Evolutionary conservation across 2,329 filamentous ascomycete genomes (phyloP), one percentile per base, ranked within the genome.

Genomic region (Zasmidium angulare): DNA sequence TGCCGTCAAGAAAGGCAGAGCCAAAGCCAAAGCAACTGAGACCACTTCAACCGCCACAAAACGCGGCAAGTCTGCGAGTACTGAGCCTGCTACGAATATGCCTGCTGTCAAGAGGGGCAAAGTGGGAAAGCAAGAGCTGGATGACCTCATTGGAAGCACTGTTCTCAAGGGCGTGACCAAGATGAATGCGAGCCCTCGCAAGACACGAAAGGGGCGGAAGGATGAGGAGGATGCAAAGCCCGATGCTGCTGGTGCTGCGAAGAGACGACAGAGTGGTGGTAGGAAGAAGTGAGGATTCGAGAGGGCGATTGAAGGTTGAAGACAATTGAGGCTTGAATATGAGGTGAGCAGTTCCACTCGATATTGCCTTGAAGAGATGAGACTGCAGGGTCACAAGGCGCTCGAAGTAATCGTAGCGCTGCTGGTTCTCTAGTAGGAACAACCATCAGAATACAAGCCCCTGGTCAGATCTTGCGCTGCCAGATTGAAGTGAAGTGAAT

Each of bases 201-300:
- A 64, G 58, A 64, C 63, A 11, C 53, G 63, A 31, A 53, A 31
- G 17, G 60, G 61, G 52, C 47, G 55, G 22, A 60, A 58, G 29
- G 50, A 48, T 12, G 50, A 56, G 23, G 46, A 55, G 31, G 53
- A 56, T n/a, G 46, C 29, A 11, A 50, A 22, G 52, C 63, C 63
- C 11, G 57, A 60, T 53, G 57, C 55, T 11, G 48, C 47, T 24
- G 53, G 49, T 14, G 60, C 63, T 11, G 63, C 60, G 40, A 63
- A 64, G 63, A 56, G 48, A 52, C 47, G 63, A 17, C 63, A 63
- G 48, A 52, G 22, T n/a, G 50, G 24, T 19, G 50, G 17, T 20
- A n/a, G 12, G 24, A 29, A 29, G n/a, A 40, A 40, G 21, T 52
- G 50, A 36, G 26, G 20, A 6, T 14, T 43, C 6, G 36, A 10